Evolutionary conservation across 495 filamentous ascomycete genomes (phyloP).

Genomic region (Trichodelitschia bisporula): DNA sequence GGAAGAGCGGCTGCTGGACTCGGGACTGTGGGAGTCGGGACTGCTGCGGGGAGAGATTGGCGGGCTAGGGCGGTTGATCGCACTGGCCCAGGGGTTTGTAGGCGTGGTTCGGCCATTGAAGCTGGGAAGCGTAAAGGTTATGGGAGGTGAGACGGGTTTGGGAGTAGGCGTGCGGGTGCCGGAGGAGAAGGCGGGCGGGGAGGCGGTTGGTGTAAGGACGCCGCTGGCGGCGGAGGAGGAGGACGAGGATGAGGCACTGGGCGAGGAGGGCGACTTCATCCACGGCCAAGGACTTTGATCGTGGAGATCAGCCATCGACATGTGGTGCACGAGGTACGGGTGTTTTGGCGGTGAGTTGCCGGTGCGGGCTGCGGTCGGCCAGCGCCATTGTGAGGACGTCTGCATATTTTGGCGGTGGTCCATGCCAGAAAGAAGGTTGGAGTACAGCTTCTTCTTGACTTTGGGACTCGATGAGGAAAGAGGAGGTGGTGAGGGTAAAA

Average conservation of each 20-base stretch:
- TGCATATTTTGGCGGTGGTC: too few species aligned
- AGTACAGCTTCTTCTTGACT: too few species aligned
- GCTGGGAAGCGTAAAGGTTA: too few species aligned
- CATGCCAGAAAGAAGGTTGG: too few species aligned
- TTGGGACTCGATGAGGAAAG: too few species aligned
- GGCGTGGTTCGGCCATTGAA: constrained; percentile 7
- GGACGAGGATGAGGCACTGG: constrained; percentile 8
- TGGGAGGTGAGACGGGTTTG: too few species aligned
- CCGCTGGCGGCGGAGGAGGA: too few species aligned
- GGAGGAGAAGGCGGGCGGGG: constrained; percentile 7
- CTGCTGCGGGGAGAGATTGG: constrained; percentile 5
- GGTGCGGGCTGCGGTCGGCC: constrained; percentile 1
- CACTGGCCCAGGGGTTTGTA: constrained; percentile 8
- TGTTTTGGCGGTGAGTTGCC: constrained; percentile 3
- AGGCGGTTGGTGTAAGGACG: too few species aligned
- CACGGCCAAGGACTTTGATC: constrained; percentile 6
- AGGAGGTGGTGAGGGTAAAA: too few species aligned
- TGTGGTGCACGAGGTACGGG: constrained; percentile 6
- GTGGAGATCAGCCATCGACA: constrained; percentile 9
- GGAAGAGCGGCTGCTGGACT: constrained; percentile 8
- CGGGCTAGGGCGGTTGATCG: constrained; percentile 5
- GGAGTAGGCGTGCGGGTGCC: constrained; percentile 7
- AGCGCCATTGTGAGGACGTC: constrained; percentile 8
- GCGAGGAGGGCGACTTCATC: constrained; percentile 7
- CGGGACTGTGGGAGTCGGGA: constrained; percentile 7